phyloP scores from a whole-genome alignment of 1,284 basidiomycete genomes.

The Ustilago xerochloae region DNA sequence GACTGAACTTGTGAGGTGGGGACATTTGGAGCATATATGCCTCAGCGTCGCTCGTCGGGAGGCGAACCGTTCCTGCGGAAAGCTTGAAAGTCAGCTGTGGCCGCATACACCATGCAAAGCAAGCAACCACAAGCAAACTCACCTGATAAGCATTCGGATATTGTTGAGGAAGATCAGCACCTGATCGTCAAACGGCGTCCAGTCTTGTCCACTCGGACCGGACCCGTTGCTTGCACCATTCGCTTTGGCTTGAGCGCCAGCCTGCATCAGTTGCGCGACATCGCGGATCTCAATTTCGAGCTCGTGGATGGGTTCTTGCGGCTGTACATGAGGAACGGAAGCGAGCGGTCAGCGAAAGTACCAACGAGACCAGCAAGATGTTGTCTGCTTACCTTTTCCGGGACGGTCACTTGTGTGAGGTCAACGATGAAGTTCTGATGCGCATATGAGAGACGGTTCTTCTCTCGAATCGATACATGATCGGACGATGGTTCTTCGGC shows the following conservation, averaged over 20 bases:
- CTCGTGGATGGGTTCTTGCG: conserved; percentile 70
- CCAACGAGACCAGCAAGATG: background rate
- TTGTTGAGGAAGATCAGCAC: conserved; percentile 65
- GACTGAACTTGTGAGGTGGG: too few relatives aligned
- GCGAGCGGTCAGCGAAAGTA: background rate
- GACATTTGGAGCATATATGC: background rate
- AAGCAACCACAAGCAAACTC: conserved; percentile 1
- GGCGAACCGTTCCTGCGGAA: conserved; percentile 14
- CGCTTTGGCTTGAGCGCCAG: conserved; percentile 51
- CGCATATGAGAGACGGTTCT: conserved; percentile 92
- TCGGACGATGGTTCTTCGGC: conserved; percentile 61
- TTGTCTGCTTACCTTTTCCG: conserved; percentile 53
- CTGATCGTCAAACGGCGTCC: conserved; percentile 61
- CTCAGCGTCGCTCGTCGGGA: conserved; percentile 19
- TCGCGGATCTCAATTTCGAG: conserved; percentile 74
- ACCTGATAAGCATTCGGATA: conserved; percentile 63
- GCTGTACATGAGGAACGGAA: conserved; percentile 19
- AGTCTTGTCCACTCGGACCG: conserved; percentile 41
- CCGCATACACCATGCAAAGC: background rate
- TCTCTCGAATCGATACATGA: conserved; percentile 72
- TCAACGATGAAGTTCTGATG: conserved; percentile 94
- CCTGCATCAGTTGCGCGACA: conserved; percentile 70
- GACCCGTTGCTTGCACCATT: conserved; percentile 10
- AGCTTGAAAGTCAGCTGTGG: background rate
- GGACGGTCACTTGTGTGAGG: conserved; percentile 84